Conservation (phyloP, 495 filamentous ascomycete species). For the Neurospora sp. region DNA sequence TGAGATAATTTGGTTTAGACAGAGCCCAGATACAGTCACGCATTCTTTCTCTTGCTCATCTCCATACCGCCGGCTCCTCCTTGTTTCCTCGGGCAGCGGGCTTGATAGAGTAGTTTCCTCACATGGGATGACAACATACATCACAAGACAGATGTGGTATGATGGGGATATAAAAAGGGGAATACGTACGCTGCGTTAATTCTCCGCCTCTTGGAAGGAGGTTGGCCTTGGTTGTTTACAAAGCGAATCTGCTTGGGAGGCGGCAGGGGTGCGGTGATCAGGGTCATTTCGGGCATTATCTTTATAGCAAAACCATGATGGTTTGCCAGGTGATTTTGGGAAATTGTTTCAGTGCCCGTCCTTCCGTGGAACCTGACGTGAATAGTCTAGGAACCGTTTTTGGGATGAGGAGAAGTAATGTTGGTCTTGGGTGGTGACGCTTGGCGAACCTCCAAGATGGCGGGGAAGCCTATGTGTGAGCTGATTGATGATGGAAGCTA, state of each 20-base stretch:
- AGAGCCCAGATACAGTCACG: not conserved
- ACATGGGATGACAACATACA: constrained; percentile 8
- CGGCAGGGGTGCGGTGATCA: constrained; percentile 32
- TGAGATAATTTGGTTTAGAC: constrained; percentile 18
- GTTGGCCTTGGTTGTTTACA: constrained; percentile 71
- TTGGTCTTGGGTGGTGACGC: not conserved
- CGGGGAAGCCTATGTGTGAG: not conserved
- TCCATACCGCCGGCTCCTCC: not conserved
- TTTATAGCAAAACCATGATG: constrained; percentile 23
- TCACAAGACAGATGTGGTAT: not conserved
- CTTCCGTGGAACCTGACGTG: not conserved
- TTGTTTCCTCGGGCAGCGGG: not conserved
- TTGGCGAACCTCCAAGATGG: not conserved
- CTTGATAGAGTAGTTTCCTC: not conserved
- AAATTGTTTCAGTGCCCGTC: not conserved
- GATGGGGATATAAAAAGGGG: not conserved
- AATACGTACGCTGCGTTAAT: constrained; percentile 67
- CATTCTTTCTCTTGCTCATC: not conserved
- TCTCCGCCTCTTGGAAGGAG: constrained; percentile 67
- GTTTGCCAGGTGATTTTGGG: not conserved
- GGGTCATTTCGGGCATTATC: constrained; percentile 26
- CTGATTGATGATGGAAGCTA: not conserved
- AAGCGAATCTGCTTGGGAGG: constrained; percentile 57
- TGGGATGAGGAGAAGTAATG: not conserved
- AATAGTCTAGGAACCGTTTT: not conserved